Evolutionary conservation across 139 green algal genomes (phyloP), one percentile per base, ranked within the genome.

Genomic region (Monoraphidium neglectum): DNA sequence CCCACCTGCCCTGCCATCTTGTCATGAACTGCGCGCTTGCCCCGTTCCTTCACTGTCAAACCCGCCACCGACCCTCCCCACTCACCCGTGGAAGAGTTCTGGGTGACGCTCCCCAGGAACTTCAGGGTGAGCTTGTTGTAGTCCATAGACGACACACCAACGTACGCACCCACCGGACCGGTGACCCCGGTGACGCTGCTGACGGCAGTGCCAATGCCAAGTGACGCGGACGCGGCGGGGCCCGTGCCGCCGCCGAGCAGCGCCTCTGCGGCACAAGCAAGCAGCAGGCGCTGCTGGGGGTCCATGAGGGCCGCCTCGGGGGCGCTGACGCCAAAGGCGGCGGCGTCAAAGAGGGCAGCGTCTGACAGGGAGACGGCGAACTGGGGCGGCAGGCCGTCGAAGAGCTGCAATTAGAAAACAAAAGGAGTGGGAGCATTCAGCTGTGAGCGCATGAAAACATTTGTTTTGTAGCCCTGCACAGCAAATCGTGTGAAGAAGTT

Each of bases 231-330:
- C 8, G 43, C 43, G 43, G 8, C 43, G 43, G 43, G 8, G 43
- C 43, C 43, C 8, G 8, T 12, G 43, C 43, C 43, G 43, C 43
- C 56, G 23, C 16, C n/a, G 35, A 57, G 56, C 69, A 64, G 28
- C 3, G 75, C 71, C 36, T 86, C 86, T 4, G 59, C 64, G 16
- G 77, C 51, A 26, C 84, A 66, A 82, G 95, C 87, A 56, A 97
- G 68, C 60, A 97, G 82, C 70, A 97, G 74, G 35, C 77, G 79
- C 77, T 96, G 89, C 78, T 95, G 91, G 0, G 89, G 89, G 67
- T 96, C 91, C 83, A 97, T 94, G 1, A 94, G 83, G 15, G 82
- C 43, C 0, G 92, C 90, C 75, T 98, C 94, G 0, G 74, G 40
- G 4, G 84, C 57, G n/a, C 77, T 85, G 8, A 97, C 85, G 57